Base-by-base conservation (phyloP, 768 basidiomycete genomes). In the Sporobolomyces phaffii region DNA sequence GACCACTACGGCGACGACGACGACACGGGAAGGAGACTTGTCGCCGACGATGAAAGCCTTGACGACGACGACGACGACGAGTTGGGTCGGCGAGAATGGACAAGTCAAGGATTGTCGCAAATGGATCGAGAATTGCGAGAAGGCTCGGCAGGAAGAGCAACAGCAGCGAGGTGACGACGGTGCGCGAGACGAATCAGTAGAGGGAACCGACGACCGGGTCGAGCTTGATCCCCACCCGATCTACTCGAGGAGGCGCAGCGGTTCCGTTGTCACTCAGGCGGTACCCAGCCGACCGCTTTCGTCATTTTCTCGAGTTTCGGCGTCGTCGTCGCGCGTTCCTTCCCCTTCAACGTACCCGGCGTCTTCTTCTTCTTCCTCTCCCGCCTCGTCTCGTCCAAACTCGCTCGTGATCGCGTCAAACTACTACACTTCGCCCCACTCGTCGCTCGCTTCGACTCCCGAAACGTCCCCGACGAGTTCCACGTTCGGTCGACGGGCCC, bases 191-290 rank as follows among this genome's bases (percentile, higher is more conserved):
- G 44, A 45, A 24, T n/a, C n/a, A n/a, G n/a, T n/a, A n/a, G n/a
- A n/a, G n/a, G n/a, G n/a, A n/a, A n/a, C n/a, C n/a, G n/a, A n/a
- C n/a, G n/a, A n/a, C n/a, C n/a, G n/a, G n/a, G n/a, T n/a, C n/a
- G n/a, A n/a, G n/a, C 8, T 7, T 7, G 56, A 58, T 33, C 56
- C 56, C 9, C 56, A 58, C 29, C 56, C 56, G 29, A 58, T 58
- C n/a, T 58, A 58, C 33, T 44, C 56, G 9, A 43, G 56, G 4
- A 28, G 56, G 36, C 14, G 24, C 8, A 49, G 48, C n/a, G 9
- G 29, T 33, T 34, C 43, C 11, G n/a, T 45, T n/a, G n/a, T n/a
- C n/a, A n/a, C n/a, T n/a, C n/a, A n/a, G n/a, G n/a, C n/a, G n/a
- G n/a, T n/a, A n/a, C n/a, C n/a, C n/a, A n/a, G n/a, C n/a, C n/a